Percentiles rank a stretch among this genome's conserved stretches.
phyloP scores from a whole-genome alignment of 305 asterid genomes.

The Plantago rigida region DNA sequence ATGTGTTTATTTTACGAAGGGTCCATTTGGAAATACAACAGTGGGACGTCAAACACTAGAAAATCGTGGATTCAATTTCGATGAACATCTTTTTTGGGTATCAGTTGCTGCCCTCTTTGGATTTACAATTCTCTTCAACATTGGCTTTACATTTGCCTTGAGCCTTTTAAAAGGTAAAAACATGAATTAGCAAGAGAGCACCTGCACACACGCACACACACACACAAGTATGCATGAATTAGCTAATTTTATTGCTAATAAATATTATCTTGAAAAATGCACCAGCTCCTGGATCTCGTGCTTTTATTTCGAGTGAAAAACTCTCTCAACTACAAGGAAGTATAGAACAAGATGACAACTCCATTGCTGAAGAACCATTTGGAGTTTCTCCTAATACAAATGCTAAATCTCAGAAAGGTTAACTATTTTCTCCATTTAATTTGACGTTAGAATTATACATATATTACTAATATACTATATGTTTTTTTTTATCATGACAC shows the following conservation, averaged over 20 bases:
- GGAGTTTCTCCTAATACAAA: slow-evolving; percentile 9
- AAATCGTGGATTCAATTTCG: slow-evolving; percentile 34
- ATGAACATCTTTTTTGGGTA: slow-evolving; percentile 30
- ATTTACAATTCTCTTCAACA: slow-evolving; percentile 29
- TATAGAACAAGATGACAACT: slow-evolving; percentile 10
- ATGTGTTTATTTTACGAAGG: slow-evolving; percentile 8
- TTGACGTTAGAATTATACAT: background rate
- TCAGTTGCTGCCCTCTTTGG: slow-evolving; percentile 37
- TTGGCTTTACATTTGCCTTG: slow-evolving; percentile 37
- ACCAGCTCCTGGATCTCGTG: slow-evolving; percentile 35
- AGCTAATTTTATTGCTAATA: background rate
- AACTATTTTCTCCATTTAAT: slow-evolving; percentile 2
- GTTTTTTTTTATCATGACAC: slow-evolving; percentile 12
- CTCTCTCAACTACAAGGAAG: slow-evolving; percentile 29
- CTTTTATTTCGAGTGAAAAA: slow-evolving; percentile 39
- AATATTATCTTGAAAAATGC: background rate
- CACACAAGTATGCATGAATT: background rate
- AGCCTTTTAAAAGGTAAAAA: slow-evolving; percentile 24
- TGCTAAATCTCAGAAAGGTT: slow-evolving; percentile 23
- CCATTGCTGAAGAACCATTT: slow-evolving; percentile 19
- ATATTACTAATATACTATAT: background rate
- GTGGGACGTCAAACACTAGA: slow-evolving; percentile 34
- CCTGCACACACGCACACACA: background rate
- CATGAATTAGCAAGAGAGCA: background rate
- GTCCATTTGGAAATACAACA: slow-evolving; percentile 27